Evolutionary conservation across 345 rosid genomes (phyloP).

Genomic region (Eucalyptus leucophloia): DNA sequence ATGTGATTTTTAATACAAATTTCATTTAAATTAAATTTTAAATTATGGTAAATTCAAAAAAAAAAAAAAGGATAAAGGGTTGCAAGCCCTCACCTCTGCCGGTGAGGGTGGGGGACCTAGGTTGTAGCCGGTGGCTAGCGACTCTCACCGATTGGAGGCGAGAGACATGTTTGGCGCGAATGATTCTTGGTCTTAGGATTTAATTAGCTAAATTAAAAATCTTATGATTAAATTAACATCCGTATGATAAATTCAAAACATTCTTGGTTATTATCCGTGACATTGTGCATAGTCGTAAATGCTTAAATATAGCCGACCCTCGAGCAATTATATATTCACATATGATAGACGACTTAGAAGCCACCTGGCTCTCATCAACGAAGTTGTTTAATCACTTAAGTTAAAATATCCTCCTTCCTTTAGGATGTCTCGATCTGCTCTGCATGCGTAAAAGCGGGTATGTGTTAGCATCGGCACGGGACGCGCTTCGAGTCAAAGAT

Average conservation of each 20-base stretch:
- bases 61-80: not conserved
- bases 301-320: not conserved
- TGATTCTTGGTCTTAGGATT: not conserved
- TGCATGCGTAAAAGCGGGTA: not conserved
- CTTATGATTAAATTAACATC: accelerated
- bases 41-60: too few relatives aligned
- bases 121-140: not conserved
- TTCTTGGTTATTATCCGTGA: not conserved
- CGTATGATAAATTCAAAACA: not conserved
- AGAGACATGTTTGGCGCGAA: accelerated
- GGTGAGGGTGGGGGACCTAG: not conserved
- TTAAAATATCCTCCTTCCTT: not conserved
- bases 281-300: not conserved
- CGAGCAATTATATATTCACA: not conserved
- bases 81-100: not conserved
- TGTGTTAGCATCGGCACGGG: not conserved
- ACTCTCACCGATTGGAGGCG: not conserved
- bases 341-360: not conserved
- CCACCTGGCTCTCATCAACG: not conserved
- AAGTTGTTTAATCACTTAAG: not conserved
- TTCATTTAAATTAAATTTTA: not conserved
- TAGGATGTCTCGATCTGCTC: not conserved
- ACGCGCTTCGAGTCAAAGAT: not conserved
- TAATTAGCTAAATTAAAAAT: not conserved
- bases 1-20: too few relatives aligned